Evolutionary conservation across 352 stramenopile genomes (phyloP).

Genomic region (Pythium sukuiense): DNA sequence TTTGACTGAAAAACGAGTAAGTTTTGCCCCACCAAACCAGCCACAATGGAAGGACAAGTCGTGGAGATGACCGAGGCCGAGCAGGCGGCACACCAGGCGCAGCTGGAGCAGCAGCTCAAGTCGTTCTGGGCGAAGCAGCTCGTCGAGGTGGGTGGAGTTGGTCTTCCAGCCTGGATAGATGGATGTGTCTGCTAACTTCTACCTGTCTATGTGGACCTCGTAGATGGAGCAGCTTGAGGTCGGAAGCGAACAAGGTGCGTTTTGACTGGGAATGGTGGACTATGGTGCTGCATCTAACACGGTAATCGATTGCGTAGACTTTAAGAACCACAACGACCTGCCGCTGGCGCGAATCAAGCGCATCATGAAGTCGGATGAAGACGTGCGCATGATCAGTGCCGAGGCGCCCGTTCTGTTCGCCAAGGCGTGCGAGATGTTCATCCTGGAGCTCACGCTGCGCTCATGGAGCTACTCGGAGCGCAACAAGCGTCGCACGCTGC

Average conservation of each 20-base stretch:
- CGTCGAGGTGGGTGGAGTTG: constrained; percentile 45
- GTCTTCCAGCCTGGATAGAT: too few relatives aligned
- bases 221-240: constrained; percentile 92
- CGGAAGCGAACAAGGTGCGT: constrained; percentile 90
- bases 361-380: constrained; percentile 99
- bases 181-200: neutral
- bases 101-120: constrained; percentile 89
- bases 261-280: constrained; percentile 1
- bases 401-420: constrained; percentile 99
- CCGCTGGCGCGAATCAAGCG: constrained; percentile 98
- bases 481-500: constrained; percentile 92
- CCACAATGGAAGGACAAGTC: constrained; percentile 78
- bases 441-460: constrained; percentile 97
- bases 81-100: constrained; percentile 80
- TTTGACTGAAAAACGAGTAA: constrained; percentile 7
- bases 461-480: constrained; percentile 88
- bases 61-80: constrained; percentile 86
- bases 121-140: constrained; percentile 94
- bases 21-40: constrained; percentile 11
- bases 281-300: neutral
- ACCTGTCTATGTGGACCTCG: neutral
- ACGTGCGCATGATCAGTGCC: constrained; percentile 98
- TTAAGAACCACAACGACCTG: constrained; percentile 99
- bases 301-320: constrained; percentile 60
- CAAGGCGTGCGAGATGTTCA: constrained; percentile 99